Evolutionary conservation across 176 grass and related monocot species (phyloP).

Genomic region (Triticum turgidum): DNA sequence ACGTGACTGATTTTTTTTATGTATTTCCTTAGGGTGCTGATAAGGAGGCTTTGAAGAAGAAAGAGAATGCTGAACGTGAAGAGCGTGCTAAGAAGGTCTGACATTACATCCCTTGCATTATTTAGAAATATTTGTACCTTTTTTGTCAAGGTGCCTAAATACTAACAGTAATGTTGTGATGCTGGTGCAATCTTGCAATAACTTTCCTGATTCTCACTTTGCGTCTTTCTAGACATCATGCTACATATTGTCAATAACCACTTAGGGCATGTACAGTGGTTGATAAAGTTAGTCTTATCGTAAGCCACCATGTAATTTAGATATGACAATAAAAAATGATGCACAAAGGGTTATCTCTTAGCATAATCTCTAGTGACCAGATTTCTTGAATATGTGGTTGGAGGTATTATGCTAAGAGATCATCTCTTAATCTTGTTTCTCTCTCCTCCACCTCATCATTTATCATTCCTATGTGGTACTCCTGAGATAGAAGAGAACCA

Average conservation of each 20-base stretch:
- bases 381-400: too few relatives aligned
- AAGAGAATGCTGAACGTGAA: constrained; percentile 83
- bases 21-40: constrained; percentile 60
- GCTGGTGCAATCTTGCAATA: not conserved
- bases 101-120: not conserved
- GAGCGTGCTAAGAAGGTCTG: constrained; percentile 78
- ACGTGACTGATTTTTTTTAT: not conserved
- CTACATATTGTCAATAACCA: not conserved
- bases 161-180: not conserved
- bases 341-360: too few relatives aligned
- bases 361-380: too few relatives aligned
- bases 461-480: too few relatives aligned
- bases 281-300: too few relatives aligned
- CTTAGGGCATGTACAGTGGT: not conserved
- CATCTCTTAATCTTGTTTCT: too few relatives aligned
- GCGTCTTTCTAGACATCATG: not conserved
- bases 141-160: not conserved
- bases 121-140: not conserved
- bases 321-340: too few relatives aligned
- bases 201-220: too few relatives aligned
- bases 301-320: too few relatives aligned
- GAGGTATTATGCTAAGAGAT: too few relatives aligned
- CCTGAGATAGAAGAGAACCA: too few relatives aligned
- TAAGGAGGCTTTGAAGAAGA: constrained; percentile 86
- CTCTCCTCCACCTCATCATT: too few relatives aligned